phyloP scores from a whole-genome alignment of 192 early-diverging fungal genomes.

The Jimgerdemannia lactiflua region DNA sequence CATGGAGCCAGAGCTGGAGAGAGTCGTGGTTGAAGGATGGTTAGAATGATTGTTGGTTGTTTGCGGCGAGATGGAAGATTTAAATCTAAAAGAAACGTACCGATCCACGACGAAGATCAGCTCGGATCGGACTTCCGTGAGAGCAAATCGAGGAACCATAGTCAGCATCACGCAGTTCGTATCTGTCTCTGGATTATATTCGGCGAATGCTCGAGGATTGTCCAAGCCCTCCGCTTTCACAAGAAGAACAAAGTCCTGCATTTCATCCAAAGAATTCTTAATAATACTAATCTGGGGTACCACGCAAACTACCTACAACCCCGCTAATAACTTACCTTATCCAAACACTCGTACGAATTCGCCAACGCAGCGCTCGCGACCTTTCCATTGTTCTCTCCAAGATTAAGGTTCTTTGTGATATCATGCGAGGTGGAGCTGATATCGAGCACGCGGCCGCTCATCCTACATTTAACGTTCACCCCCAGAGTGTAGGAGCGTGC shows the following conservation, averaged over 20 bases:
- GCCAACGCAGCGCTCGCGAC: background rate
- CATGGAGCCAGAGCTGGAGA: conserved; percentile 52
- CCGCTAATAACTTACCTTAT: background rate
- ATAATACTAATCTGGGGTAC: background rate
- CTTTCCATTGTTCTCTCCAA: conserved; percentile 1
- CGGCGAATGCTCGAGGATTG: conserved; percentile 30
- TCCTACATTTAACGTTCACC: conserved; percentile 20
- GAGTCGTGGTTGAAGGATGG: background rate
- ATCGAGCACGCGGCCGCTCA: conserved; percentile 25
- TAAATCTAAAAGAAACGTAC: conserved; percentile 22
- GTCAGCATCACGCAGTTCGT: conserved; percentile 36
- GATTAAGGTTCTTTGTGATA: conserved; percentile 23
- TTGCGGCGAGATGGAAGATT: background rate
- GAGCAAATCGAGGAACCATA: conserved; percentile 36
- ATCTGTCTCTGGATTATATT: conserved; percentile 26
- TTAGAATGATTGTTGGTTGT: too few relatives aligned
- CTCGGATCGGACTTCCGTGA: conserved; percentile 19
- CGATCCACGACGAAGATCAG: conserved; percentile 40
- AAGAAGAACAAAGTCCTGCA: conserved; percentile 42
- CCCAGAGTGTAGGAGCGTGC: background rate
- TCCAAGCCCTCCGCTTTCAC: conserved; percentile 33
- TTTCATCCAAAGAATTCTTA: background rate
- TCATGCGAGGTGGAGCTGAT: conserved; percentile 47
- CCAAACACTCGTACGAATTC: background rate
- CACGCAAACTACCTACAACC: background rate